Base-by-base conservation (phyloP, 495 filamentous ascomycete species). In the Thozetella sp. region DNA sequence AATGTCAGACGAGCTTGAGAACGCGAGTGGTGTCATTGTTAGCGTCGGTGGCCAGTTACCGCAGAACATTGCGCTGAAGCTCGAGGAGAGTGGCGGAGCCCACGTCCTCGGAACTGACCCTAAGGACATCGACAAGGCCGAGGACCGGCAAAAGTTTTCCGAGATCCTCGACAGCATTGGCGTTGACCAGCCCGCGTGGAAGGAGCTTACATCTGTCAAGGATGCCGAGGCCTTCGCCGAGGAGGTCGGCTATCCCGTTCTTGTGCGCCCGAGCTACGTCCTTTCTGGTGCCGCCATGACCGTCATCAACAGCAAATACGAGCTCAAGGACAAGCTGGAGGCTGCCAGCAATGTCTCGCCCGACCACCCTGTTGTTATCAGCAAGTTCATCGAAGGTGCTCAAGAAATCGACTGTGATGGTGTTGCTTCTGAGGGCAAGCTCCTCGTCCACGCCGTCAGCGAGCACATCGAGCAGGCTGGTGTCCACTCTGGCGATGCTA, bases 201-300 rank as follows among this genome's bases (percentile, higher is more conserved):
- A 97, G 78, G 95, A 99, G 70, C 81, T 99, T 24, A 97, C 93
- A 4, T 97, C 91, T 64, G 86, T 96, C 52, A 87, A 92, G 26
- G 95, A 93, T 53, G 95, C 95, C 13, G 87, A 85, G 59, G 82
- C 80, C 30, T 99, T 99, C 72, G 96, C 94, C 63, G 77, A 92
- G 22, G 87, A 90, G 74, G 95, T 97, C 56, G 86, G 86, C 63
- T 99, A 97, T 74, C 95, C 95, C 23, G 95, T 99, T 53, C 83
- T 97, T 25, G 94, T 98, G 40, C 89, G 95, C 55, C 95, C 95
- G 12, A 93, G 90, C n/a, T 99, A 99, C 68, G 95, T 99, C 25
- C 89, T 99, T 25, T 98, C 95, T 22, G 95, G 95, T 59, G 95
- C 95, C 61, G 95, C 95, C 59, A 99, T 99, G 95, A 99, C 96